Evolutionary conservation across 768 basidiomycete genomes (phyloP), one percentile per base, ranked within the genome.

Genomic region (Leccinum subgranulosum): DNA sequence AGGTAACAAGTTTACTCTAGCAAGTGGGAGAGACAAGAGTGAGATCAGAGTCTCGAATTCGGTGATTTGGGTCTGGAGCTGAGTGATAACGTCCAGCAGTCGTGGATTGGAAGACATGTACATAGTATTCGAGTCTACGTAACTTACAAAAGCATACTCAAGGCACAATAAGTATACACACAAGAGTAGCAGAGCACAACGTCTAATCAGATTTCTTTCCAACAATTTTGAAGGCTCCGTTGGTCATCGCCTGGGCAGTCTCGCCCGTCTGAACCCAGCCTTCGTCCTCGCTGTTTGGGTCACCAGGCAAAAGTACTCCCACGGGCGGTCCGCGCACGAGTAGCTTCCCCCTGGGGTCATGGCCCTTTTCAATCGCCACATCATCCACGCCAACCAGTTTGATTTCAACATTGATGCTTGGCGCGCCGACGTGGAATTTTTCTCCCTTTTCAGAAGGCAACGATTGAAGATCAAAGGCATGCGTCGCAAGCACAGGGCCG

Each of bases 391-490:
- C 85, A 0, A 80, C 67, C n/a, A 98, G 77, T 68, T 93, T 88
- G 6, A 82, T 85, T 71, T 97, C 95, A 0, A 94, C 77, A 65
- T 95, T 95, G 54, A 86, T 78, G n/a, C 85, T 82, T 3, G 95
- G 94, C 3, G 93, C 86, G 4, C 94, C 94, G 12, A 83, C 81
- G 57, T 83, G 81, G 14, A 79, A 75, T 9, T 69, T 57, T 36
- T 74, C 71, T 6, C 63, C 57, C 5, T 71, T 63, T 19, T 71
- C 69, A 5, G 70, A 63, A 3, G 81, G 78, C 69, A 92, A 84
- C 11, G 85, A 79, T 72, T 97, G 94, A 25, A 97, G 71, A 69
- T 98, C 94, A 54, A 92, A 82, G 8, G 90, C 85, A 66, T 95
- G 90, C 8, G 90, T 83, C 6, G 90, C 89, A 47, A 94, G 80